A percentile compares a stretch with the other conserved stretches of the same genome.
phyloP scores from a whole-genome alignment of 2,329 filamentous ascomycete genomes.

The Trichoderma pleuroti region DNA sequence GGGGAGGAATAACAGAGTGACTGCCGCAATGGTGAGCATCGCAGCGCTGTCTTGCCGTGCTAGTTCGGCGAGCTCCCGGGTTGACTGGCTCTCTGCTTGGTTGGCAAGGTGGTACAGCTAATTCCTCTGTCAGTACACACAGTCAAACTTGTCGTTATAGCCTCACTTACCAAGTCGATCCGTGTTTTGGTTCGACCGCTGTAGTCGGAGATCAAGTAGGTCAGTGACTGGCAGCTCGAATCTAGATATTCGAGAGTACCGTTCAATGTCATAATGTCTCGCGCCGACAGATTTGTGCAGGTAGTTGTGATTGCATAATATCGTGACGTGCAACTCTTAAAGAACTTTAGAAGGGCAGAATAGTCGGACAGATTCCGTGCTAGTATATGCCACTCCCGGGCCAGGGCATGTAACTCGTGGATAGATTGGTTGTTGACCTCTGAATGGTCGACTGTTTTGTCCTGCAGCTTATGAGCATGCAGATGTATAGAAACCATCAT shows the following conservation, averaged over 20 bases:
- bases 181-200: not conserved
- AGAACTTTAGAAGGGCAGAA: not conserved
- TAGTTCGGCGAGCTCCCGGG: not conserved
- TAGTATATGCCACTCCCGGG: not conserved
- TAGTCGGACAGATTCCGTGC: not conserved
- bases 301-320: not conserved
- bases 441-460: not conserved
- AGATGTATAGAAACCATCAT: rapidly evolving
- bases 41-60: conserved; percentile 42
- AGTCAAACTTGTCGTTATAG: rapidly evolving
- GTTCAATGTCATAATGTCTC: not conserved
- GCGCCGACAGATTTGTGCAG: too few relatives aligned
- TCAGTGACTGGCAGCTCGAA: not conserved
- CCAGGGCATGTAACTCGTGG: not conserved
- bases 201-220: not conserved
- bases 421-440: not conserved
- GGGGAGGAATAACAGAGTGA: conserved; percentile 48
- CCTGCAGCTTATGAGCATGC: not conserved
- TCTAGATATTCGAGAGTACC: not conserved
- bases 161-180: not conserved
- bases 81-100: not conserved
- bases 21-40: conserved; percentile 50
- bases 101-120: not conserved
- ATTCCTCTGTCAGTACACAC: not conserved
- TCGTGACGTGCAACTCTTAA: not conserved